Evolutionary conservation across 2,329 filamentous ascomycete species (phyloP), one percentile per base, ranked within the genome.

Genomic region (Beauveria pseudobassiana): DNA sequence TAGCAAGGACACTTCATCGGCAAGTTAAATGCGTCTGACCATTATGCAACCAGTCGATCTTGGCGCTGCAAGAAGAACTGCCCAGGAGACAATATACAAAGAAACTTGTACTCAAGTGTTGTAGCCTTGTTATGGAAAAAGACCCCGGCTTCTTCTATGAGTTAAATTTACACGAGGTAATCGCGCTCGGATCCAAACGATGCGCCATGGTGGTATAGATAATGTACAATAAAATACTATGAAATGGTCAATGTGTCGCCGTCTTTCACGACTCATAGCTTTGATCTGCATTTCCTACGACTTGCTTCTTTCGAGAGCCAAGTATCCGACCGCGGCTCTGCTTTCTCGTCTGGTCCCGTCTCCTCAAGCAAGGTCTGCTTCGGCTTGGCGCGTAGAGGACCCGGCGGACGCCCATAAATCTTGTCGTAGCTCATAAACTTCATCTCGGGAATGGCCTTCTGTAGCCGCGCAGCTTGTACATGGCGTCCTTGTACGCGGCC

Each of bases 401-500:
- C 51, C 3, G 59, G 59, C 18, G 59, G 28, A 22, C 61, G 66
- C 9, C 71, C 69, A 52, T 71, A 73, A n/a, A 73, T 67, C 53
- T 67, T 56, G 20, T 67, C 62, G 48, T 72, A 65, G 40, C 65
- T 69, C 63, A 67, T 58, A 30, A 63, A 67, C 55, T 73, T 74
- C 61, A 68, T 72, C 24, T 70, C 65, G 14, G 69, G 62, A n/a
- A 69, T 40, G 26, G 67, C 64, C 2, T 24, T 2, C 24, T 26
- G 8, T 67, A 63, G 6, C 71, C 72, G n/a, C 72, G 69, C 5
- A 74, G 54, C 22, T 65, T 65, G 58, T 58, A 53, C 71, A 74
- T 73, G 60, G 66, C 54, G 9, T 54, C 60, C 49, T 68, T 63
- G 55, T 71, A 72, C 3, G 64, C 64, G 20, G 62, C 49, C 28